Conservation (phyloP, 371 early-diverging fungal species). For the Haplosporangium sp. region DNA sequence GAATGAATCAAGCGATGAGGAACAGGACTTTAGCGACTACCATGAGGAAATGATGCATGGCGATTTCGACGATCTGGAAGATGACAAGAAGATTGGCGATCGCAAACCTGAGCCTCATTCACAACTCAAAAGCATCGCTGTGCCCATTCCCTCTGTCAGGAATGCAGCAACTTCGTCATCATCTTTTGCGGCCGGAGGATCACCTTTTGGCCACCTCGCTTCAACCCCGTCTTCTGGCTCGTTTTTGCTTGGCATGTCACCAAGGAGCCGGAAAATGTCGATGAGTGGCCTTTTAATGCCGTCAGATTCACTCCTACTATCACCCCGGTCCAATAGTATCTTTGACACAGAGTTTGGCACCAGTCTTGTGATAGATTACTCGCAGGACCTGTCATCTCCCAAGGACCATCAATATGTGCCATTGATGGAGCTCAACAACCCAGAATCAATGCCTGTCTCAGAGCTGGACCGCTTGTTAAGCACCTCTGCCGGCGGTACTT, state of each 20-base stretch:
- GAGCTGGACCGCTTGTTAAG: constrained; percentile 50
- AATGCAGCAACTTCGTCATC: constrained; percentile 18
- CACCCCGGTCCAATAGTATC: constrained; percentile 47
- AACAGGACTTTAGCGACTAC: constrained; percentile 65
- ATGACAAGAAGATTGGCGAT: constrained; percentile 22
- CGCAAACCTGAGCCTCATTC: constrained; percentile 21
- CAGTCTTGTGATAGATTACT: constrained; percentile 26
- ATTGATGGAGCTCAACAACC: constrained; percentile 54
- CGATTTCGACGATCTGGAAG: constrained; percentile 58
- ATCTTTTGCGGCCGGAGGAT: constrained; percentile 40
- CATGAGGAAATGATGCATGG: constrained; percentile 70
- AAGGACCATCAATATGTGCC: constrained; percentile 46
- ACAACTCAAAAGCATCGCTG: constrained; percentile 35
- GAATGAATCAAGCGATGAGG: constrained; percentile 59
- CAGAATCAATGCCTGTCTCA: constrained; percentile 55
- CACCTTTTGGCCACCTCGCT: constrained; percentile 40
- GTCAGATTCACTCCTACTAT: constrained; percentile 39
- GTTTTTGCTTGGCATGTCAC: constrained; percentile 41
- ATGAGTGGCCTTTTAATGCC: constrained; percentile 52
- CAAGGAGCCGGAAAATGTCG: constrained; percentile 52
- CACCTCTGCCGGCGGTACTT: constrained; percentile 37
- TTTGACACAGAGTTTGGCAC: constrained; percentile 49
- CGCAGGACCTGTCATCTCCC: constrained; percentile 40
- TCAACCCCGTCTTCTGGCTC: constrained; percentile 45
- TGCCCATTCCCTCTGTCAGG: constrained; percentile 45